Conservation (phyloP, 2,329 filamentous ascomycete genomes). For the Fusarium devonianum region DNA sequence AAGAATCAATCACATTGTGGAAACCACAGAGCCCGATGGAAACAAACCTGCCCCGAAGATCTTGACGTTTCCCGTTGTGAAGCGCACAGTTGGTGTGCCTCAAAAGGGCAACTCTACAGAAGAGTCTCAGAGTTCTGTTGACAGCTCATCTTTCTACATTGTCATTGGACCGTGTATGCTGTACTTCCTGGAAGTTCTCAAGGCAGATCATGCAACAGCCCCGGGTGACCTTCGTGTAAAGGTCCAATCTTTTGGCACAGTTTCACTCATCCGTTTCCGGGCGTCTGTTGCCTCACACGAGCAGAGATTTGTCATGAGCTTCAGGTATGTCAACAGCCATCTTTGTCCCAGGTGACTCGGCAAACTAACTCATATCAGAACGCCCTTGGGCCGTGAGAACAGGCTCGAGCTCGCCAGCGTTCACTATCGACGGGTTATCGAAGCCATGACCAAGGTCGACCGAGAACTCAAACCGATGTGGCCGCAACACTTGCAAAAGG, state of each 20-base stretch:
- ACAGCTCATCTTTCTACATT: conserved; percentile 62
- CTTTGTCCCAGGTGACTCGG: background rate
- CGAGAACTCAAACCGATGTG: conserved; percentile 65
- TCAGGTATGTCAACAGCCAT: conserved; percentile 54
- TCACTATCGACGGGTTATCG: conserved; percentile 61
- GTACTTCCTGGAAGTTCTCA: conserved; percentile 59
- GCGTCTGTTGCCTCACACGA: conserved; percentile 60
- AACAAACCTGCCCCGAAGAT: conserved; percentile 41
- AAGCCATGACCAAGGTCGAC: conserved; percentile 61
- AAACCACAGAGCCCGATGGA: conserved; percentile 50
- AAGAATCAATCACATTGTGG: conserved; percentile 56
- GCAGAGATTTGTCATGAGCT: conserved; percentile 63
- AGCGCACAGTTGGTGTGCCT: conserved; percentile 52
- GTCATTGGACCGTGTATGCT: conserved; percentile 62
- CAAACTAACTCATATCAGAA: conserved; percentile 40
- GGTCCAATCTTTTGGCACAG: conserved; percentile 59
- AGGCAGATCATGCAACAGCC: conserved; percentile 51
- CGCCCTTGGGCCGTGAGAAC: conserved; percentile 53
- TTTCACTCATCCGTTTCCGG: conserved; percentile 59
- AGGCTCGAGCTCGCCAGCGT: conserved; percentile 62
- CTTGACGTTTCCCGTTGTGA: conserved; percentile 61
- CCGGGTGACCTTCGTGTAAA: conserved; percentile 58
- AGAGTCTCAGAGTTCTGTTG: conserved; percentile 55
- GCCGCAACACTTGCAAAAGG: conserved; percentile 62
- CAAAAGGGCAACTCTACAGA: conserved; percentile 52